Conservation (phyloP, 352 stramenopile species). For the Phytopythium kandeliae region DNA sequence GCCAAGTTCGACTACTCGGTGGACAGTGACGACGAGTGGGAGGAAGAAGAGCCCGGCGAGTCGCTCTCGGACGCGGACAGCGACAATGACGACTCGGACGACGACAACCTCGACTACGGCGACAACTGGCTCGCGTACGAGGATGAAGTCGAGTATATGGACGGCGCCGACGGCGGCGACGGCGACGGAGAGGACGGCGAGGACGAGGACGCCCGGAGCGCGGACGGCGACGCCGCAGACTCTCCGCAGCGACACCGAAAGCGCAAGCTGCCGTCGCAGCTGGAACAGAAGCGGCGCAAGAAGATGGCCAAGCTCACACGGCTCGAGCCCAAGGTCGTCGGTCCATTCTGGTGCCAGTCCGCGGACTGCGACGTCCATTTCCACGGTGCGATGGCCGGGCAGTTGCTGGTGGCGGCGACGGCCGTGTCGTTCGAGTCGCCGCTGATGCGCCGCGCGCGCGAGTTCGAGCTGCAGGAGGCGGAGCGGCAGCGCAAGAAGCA, state of each 20-base stretch:
- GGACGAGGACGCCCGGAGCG: slow-evolving; percentile 14
- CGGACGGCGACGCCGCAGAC: slow-evolving; percentile 12
- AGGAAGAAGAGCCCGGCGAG: slow-evolving; percentile 84
- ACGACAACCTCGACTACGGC: slow-evolving; percentile 79
- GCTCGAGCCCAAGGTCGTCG: slow-evolving; percentile 53
- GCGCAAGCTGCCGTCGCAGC: slow-evolving; percentile 48
- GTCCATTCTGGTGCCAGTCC: slow-evolving; percentile 33
- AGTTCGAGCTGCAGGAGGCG: slow-evolving; percentile 32
- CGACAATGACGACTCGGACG: slow-evolving; percentile 67
- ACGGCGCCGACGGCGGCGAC: slow-evolving; percentile 26
- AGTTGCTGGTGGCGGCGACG: slow-evolving; percentile 24
- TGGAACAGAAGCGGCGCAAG: slow-evolving; percentile 43
- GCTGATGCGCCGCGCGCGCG: slow-evolving; percentile 37
- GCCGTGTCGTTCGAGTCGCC: slow-evolving; percentile 32
- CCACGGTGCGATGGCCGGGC: slow-evolving; percentile 9
- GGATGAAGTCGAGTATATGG: slow-evolving; percentile 84
- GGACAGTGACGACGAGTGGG: slow-evolving; percentile 86
- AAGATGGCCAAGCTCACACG: slow-evolving; percentile 65
- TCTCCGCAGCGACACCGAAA: slow-evolving; percentile 21
- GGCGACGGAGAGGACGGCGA: slow-evolving; percentile 4
- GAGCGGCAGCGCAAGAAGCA: slow-evolving; percentile 18
- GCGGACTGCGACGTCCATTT: slow-evolving; percentile 11
- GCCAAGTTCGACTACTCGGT: slow-evolving; percentile 69
- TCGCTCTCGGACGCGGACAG: slow-evolving; percentile 70
- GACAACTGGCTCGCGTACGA: slow-evolving; percentile 86